A percentile compares a stretch with the other conserved stretches of the same genome.
phyloP scores from a whole-genome alignment of 2,329 filamentous ascomycete genomes.

The Arthrinium phaeospermum region DNA sequence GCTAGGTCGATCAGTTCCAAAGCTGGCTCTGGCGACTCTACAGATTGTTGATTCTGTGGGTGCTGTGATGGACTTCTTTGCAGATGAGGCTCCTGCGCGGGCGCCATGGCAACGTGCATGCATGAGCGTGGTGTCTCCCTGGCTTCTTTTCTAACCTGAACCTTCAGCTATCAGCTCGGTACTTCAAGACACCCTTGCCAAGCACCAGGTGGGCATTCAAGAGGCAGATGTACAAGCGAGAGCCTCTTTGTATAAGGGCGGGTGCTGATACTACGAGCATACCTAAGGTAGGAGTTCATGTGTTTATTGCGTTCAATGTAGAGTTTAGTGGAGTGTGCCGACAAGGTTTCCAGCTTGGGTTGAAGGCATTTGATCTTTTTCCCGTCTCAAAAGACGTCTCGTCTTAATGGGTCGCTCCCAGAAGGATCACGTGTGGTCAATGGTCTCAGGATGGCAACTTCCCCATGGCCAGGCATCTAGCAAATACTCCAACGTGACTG shows the following conservation, averaged over 20 bases:
- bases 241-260: too few species aligned
- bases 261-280: too few species aligned
- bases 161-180: neutral
- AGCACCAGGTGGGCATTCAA: neutral
- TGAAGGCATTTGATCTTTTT: neutral
- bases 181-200: neutral
- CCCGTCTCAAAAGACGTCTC: neutral
- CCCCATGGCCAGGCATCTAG: neutral
- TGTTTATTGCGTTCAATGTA: neutral
- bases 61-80: slow-evolving; percentile 11
- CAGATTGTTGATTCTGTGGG: slow-evolving; percentile 24
- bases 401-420: neutral
- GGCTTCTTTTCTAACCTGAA: neutral
- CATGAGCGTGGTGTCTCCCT: neutral
- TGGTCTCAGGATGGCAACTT: neutral
- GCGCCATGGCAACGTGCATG: neutral
- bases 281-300: too few species aligned
- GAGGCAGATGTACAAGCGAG: neutral
- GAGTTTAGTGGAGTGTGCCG: too few species aligned
- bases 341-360: neutral
- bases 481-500: neutral
- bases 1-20: slow-evolving; percentile 31
- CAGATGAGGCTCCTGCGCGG: slow-evolving; percentile 14
- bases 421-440: neutral
- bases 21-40: slow-evolving; percentile 26